Conservation (phyloP, 345 rosid species). For the Cardiospermum halicacabum region DNA sequence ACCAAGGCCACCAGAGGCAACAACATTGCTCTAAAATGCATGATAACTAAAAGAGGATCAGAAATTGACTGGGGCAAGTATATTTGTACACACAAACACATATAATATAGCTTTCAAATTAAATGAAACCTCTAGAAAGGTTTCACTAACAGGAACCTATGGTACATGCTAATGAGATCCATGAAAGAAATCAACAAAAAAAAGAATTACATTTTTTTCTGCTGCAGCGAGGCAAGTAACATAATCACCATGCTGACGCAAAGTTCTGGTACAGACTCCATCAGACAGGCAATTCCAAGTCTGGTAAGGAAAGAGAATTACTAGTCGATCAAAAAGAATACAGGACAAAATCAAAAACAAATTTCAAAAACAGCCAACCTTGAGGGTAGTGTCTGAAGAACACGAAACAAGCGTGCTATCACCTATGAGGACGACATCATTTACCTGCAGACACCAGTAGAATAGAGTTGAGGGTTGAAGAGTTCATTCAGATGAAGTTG, state of each 20-base stretch:
- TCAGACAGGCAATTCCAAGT: constrained; percentile 85
- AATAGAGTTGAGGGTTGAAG: not conserved
- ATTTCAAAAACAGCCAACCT: constrained; percentile 42
- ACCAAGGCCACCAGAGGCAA: constrained; percentile 99
- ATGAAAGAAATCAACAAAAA: constrained; percentile 24
- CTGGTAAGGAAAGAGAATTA: constrained; percentile 30
- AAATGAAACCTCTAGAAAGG: constrained; percentile 14
- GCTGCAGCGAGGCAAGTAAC: constrained; percentile 94
- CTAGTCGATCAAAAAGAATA: constrained; percentile 14
- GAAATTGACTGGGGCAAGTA: constrained; percentile 32
- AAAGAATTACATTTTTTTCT: constrained; percentile 79
- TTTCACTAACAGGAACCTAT: constrained; percentile 22
- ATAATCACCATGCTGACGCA: constrained; percentile 94
- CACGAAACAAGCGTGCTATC: constrained; percentile 89
- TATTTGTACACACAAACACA: too few relatives aligned
- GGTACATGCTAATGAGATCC: constrained; percentile 25
- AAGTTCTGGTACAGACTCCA: constrained; percentile 81
- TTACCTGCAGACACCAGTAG: constrained; percentile 56
- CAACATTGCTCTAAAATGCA: constrained; percentile 81
- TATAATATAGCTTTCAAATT: not conserved
- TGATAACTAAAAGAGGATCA: constrained; percentile 65
- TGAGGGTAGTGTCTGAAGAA: constrained; percentile 91
- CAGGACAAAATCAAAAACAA: not conserved
- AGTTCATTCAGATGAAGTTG: not conserved
- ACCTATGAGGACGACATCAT: constrained; percentile 76